phyloP scores from a whole-genome alignment of 2,329 filamentous ascomycete species.

The Aureobasidium leucospermi region DNA sequence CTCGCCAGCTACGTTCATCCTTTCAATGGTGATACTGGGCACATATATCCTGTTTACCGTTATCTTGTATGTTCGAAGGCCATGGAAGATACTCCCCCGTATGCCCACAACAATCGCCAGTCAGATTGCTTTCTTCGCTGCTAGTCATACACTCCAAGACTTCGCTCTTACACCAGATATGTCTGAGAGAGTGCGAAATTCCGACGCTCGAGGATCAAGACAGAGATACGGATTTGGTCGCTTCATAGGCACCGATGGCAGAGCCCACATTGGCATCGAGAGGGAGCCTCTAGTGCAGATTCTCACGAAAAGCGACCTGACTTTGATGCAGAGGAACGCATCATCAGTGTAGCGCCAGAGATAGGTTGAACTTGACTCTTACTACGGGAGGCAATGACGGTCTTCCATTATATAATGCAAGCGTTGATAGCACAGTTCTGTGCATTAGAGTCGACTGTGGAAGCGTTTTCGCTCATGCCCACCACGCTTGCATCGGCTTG shows the following conservation, averaged over 20 bases:
- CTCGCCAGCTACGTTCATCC: slow-evolving; percentile 38
- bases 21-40: slow-evolving; percentile 38
- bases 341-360: not conserved
- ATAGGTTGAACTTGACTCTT: not conserved
- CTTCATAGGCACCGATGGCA: slow-evolving; percentile 43
- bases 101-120: slow-evolving; percentile 47
- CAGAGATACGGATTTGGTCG: slow-evolving; percentile 42
- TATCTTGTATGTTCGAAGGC: slow-evolving; percentile 35
- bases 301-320: not conserved
- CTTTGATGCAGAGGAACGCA: not conserved
- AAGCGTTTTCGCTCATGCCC: too few relatives aligned
- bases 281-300: slow-evolving; percentile 31
- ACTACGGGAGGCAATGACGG: too few relatives aligned
- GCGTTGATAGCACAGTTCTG: too few relatives aligned
- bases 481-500: too few relatives aligned
- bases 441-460: too few relatives aligned
- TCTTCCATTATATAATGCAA: too few relatives aligned
- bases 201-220: slow-evolving; percentile 19
- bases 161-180: slow-evolving; percentile 22
- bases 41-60: slow-evolving; percentile 39
- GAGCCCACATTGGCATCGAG: slow-evolving; percentile 47
- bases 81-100: slow-evolving; percentile 40
- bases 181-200: slow-evolving; percentile 17
- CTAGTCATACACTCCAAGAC: slow-evolving; percentile 38
- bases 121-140: slow-evolving; percentile 41